Evolutionary conservation across 176 grass and related monocot species (phyloP), one percentile per base, ranked within the genome.

Genomic region (Aegilops bicornis): DNA sequence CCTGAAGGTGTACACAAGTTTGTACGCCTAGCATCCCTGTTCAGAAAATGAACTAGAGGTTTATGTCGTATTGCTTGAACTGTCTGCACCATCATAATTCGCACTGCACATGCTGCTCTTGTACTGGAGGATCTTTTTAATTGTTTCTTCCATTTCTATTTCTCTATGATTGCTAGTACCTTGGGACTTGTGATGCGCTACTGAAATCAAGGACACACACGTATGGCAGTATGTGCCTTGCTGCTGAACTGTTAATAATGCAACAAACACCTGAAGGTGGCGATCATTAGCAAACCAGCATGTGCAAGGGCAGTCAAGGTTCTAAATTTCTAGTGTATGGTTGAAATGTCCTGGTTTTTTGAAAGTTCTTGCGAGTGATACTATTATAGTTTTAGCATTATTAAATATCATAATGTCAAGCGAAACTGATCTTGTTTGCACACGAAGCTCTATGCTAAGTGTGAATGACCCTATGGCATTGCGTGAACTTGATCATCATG

Each of bases 151-250:
- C 67, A 73, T 81, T 83, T 83, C 25, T 79, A 23, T n/a, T 83
- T 88, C 87, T 88, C 8, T 88, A 81, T 85, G 61, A 62, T 91
- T 84, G 82, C 27, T 81, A 54, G 77, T 88, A 88, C 86, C 81
- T 91, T 76, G 29, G 81, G 82, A 91, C 36, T 23, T 48, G 89
- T 50, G 60, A 87, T 60, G 50, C 69, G 85, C 69, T 37, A 43
- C 71, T 86, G 63, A 86, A 86, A 86, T 86, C 78, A 64, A 69
- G 78, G 76, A 20, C 79, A 78, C 0, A 1, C 25, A 30, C 62
- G 66, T 33, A 60, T 19, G 60, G 11, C 13, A 20, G 42, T 83
- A 61, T 27, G 52, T 50, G 56, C 69, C 24, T 27, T 23, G 35
- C 71, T 84, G 61, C 76, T 81, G 61, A 39, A 70, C 74, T 74